Evolutionary conservation across 2,329 filamentous ascomycete genomes (phyloP).

Genomic region (Aspergillus sojae): DNA sequence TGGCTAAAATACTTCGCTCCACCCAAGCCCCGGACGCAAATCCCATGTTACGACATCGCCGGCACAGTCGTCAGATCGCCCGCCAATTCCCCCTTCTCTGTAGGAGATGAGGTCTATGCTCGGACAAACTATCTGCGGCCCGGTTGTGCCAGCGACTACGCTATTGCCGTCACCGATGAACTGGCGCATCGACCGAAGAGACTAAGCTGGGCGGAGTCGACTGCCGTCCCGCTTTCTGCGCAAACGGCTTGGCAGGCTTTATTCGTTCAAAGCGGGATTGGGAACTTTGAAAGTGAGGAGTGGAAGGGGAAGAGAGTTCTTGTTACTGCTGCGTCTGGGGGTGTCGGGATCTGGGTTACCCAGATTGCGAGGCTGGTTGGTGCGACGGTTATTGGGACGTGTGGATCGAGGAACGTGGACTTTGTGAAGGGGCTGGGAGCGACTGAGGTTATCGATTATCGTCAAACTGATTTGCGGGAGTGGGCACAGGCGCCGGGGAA

Average conservation of each 20-base stretch:
- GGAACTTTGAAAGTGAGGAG: constrained; percentile 11
- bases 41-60: constrained; percentile 48
- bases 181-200: constrained; percentile 39
- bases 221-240: constrained; percentile 44
- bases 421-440: constrained; percentile 47
- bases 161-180: constrained; percentile 37
- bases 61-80: constrained; percentile 44
- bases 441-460: constrained; percentile 46
- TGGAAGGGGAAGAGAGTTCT: constrained; percentile 44
- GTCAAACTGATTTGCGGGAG: constrained; percentile 10
- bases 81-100: constrained; percentile 37
- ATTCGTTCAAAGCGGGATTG: constrained; percentile 40
- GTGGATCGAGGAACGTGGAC: constrained; percentile 41
- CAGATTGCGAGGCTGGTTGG: constrained; percentile 34
- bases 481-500: constrained; percentile 34
- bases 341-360: constrained; percentile 49
- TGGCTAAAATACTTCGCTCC: constrained; percentile 42
- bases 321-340: constrained; percentile 49
- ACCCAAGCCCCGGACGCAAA: constrained; percentile 26
- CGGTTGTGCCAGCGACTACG: constrained; percentile 44
- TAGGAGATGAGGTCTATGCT: constrained; percentile 44
- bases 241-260: constrained; percentile 50
- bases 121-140: constrained; percentile 39
- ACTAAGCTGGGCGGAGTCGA: constrained; percentile 41
- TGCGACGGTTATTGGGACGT: constrained; percentile 44